These are phyloP conservation scores for Lactifluus rugatus DNA, from an alignment of 768 basidiomycete genomes.

Conservation along the genomic window DNA sequence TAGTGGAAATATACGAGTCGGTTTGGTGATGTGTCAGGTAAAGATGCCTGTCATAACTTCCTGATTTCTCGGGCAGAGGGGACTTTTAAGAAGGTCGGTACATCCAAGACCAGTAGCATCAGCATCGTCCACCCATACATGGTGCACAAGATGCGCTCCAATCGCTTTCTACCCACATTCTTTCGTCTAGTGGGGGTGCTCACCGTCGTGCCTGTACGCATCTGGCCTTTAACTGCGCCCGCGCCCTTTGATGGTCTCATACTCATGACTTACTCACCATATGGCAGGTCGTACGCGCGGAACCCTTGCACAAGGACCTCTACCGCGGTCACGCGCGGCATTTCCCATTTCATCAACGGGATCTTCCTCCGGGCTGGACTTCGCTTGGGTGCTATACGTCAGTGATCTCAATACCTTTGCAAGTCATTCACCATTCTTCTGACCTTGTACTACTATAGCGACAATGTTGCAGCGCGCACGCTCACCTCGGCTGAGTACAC, in stretches of 20 bases:
- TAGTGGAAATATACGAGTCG: neutral
- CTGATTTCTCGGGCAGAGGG: neutral
- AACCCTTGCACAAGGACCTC: neutral
- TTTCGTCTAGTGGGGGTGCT: neutral
- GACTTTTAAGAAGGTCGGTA: constrained; percentile 9
- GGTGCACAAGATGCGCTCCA: constrained; percentile 12
- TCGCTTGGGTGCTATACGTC: constrained; percentile 56
- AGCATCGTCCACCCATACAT: constrained; percentile 1
- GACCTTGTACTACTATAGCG: constrained; percentile 33
- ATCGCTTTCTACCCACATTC: neutral
- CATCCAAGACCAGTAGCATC: neutral
- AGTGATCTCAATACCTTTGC: constrained; percentile 15
- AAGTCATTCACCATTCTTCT: constrained; percentile 16
- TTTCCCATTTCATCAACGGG: constrained; percentile 1
- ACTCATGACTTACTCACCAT: neutral
- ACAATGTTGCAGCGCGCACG: constrained; percentile 48
- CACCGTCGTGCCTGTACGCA: neutral
- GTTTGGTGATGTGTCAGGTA: neutral
- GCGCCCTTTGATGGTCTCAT: neutral
- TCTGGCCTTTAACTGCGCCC: neutral
- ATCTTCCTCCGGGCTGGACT: constrained; percentile 47
- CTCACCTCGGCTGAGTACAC: constrained; percentile 40
- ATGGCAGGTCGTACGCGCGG: neutral
- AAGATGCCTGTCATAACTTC: neutral
- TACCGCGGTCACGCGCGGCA: neutral